phyloP scores from a whole-genome alignment of 495 filamentous ascomycete genomes.

The Penicillium crystallinum region DNA sequence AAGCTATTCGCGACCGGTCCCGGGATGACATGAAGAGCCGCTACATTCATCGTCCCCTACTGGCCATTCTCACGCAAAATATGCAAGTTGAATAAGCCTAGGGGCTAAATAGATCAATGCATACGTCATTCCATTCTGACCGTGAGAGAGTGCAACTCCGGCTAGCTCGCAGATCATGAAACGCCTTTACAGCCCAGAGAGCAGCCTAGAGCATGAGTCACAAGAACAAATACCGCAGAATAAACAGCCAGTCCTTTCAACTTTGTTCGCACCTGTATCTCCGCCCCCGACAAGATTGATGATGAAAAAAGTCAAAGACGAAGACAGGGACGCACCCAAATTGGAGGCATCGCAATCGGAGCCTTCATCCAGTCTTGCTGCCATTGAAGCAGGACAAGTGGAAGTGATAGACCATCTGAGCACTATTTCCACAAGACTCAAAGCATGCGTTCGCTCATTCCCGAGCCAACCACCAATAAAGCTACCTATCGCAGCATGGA shows the following conservation, averaged over 20 bases:
- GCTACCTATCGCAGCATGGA: conserved; percentile 43
- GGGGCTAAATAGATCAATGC: not conserved
- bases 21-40: too few species aligned
- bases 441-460: conserved; percentile 11
- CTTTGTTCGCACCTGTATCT: conserved; percentile 12
- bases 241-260: conserved; percentile 2
- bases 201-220: not conserved
- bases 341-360: not conserved
- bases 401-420: conserved; percentile 48
- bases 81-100: not conserved
- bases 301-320: not conserved
- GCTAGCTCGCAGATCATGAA: conserved; percentile 12
- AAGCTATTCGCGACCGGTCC: too few species aligned
- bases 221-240: not conserved
- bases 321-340: not conserved
- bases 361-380: conserved; percentile 28
- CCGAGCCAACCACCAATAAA: conserved; percentile 20
- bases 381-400: conserved; percentile 54
- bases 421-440: conserved; percentile 45
- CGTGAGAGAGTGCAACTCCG: not conserved
- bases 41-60: too few species aligned
- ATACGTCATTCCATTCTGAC: not conserved
- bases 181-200: conserved; percentile 10
- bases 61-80: not conserved
- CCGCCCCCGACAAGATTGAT: conserved; percentile 7